Evolutionary conservation across 2,329 filamentous ascomycete species (phyloP).

Genomic region (Aspergillus aculeatus): DNA sequence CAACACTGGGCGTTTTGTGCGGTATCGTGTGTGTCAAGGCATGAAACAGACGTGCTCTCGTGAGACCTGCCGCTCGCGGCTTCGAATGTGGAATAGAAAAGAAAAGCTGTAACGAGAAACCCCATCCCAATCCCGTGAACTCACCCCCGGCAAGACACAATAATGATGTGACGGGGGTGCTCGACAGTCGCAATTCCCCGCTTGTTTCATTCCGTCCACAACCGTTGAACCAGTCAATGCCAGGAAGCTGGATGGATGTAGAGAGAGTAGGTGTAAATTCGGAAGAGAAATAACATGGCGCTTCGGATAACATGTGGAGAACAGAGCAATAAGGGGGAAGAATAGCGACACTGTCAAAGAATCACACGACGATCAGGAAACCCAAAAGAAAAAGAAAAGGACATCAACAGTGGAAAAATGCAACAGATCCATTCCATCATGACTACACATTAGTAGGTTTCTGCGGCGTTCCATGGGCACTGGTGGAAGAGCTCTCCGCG

Average conservation of each 20-base stretch:
- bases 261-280: conserved; percentile 13
- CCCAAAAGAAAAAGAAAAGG: conserved; percentile 20
- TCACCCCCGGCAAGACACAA: conserved; percentile 15
- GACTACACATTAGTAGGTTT: conserved; percentile 32
- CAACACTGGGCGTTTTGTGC: conserved; percentile 36
- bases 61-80: conserved; percentile 25
- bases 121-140: conserved; percentile 16
- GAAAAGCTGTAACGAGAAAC: conserved; percentile 9
- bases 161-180: conserved; percentile 4
- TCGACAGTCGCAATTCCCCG: conserved; percentile 7
- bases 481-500: conserved; percentile 31
- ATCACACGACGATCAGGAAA: conserved; percentile 21
- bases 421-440: conserved; percentile 16
- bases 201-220: conserved; percentile 13
- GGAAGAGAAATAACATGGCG: conserved; percentile 16
- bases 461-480: conserved; percentile 20
- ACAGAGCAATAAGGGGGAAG: conserved; percentile 7
- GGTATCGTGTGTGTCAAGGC: conserved; percentile 36
- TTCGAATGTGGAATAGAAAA: conserved; percentile 14
- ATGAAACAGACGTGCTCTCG: conserved; percentile 33
- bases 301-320: conserved; percentile 16
- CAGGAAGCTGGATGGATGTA: conserved; percentile 17
- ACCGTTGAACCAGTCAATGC: conserved; percentile 12
- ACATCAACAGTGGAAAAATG: conserved; percentile 9
- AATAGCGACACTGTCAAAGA: conserved; percentile 20